Base-by-base conservation (phyloP, 164 flowering plant species). In the Aristolochia californica region DNA sequence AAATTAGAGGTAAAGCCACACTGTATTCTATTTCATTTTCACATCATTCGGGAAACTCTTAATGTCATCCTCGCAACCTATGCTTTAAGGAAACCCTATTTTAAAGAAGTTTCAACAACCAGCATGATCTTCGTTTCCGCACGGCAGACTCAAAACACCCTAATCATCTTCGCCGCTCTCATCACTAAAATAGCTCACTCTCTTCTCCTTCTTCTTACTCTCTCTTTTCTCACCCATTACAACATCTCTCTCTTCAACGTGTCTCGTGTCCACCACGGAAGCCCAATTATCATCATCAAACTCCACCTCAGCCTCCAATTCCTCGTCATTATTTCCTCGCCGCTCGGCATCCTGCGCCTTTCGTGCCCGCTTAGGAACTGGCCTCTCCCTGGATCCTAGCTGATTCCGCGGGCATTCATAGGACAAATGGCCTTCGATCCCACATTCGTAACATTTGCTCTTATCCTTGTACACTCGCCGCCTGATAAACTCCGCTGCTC, bases 401-500 rank as follows among this genome's bases (percentile, higher is more conserved):
- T 71, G 79, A 54, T 91, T 91, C 74, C 27, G 79, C 5, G 98
- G 96, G 45, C 98, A 91, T 79, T 91, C 98, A 24, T 91, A 88
- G 13, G 83, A 75, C 73, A 88, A 68, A 75, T 91, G 98, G 53
- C 96, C 98, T 0, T 61, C 78, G 23, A 68, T 82, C 13, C 96
- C 95, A 58, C 96, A 91, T 79, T 91, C 97, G 58, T 91, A 91
- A 57, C 98, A 91, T 71, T 83, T 67, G 45, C 82, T 78, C 81
- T 88, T 91, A 47, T 88, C 98, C 79, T 73, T 82, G 55, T 88
- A 91, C 7, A 83, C 87, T 72, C 72, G 77, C 77, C 78, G 77
- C 68, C 72, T 67, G 0, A 91, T 88, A 58, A 91, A 91, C 76
- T 88, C 95, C 18, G 80, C 4, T 4, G 98, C 97, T 5, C 97